These are phyloP conservation scores for Suillus discolor DNA, from an alignment of 768 basidiomycete species.

Conservation along the genomic window DNA sequence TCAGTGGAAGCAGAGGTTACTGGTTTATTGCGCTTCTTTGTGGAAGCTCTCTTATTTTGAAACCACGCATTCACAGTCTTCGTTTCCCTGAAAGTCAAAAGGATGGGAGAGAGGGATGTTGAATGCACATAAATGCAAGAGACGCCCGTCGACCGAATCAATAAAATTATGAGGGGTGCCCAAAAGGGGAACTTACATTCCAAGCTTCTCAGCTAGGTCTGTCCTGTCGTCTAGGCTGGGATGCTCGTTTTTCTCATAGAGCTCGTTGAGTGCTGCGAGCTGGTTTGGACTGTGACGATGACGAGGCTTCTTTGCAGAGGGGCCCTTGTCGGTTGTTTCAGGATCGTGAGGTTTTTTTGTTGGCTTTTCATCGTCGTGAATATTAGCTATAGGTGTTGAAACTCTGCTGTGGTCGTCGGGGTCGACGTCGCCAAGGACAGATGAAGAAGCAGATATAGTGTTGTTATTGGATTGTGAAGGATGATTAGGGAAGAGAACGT, in stretches of 20 bases:
- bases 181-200: slow-evolving; percentile 61
- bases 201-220: slow-evolving; percentile 68
- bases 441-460: slow-evolving; percentile 15
- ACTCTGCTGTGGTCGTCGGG: not conserved
- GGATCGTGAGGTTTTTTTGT: slow-evolving; percentile 26
- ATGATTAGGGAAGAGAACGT: slow-evolving; percentile 18
- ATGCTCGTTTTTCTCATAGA: slow-evolving; percentile 77
- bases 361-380: slow-evolving; percentile 29
- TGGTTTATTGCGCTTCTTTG: slow-evolving; percentile 68
- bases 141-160: slow-evolving; percentile 15
- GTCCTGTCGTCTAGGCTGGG: slow-evolving; percentile 70
- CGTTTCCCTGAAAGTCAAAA: slow-evolving; percentile 57
- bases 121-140: slow-evolving; percentile 12
- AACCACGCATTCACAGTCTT: slow-evolving; percentile 89
- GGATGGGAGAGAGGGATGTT: slow-evolving; percentile 15
- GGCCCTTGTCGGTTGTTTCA: slow-evolving; percentile 24
- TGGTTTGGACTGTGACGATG: slow-evolving; percentile 76
- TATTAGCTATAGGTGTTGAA: slow-evolving; percentile 6
- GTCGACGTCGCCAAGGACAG: slow-evolving; percentile 6
- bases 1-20: slow-evolving; percentile 34
- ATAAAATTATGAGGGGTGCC: slow-evolving; percentile 25
- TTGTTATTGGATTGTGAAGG: slow-evolving; percentile 15
- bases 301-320: slow-evolving; percentile 65
- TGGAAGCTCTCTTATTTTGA: slow-evolving; percentile 83
- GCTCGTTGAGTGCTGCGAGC: slow-evolving; percentile 74